Conservation (phyloP, 2,329 filamentous ascomycete species). For the Didymella pinodella region DNA sequence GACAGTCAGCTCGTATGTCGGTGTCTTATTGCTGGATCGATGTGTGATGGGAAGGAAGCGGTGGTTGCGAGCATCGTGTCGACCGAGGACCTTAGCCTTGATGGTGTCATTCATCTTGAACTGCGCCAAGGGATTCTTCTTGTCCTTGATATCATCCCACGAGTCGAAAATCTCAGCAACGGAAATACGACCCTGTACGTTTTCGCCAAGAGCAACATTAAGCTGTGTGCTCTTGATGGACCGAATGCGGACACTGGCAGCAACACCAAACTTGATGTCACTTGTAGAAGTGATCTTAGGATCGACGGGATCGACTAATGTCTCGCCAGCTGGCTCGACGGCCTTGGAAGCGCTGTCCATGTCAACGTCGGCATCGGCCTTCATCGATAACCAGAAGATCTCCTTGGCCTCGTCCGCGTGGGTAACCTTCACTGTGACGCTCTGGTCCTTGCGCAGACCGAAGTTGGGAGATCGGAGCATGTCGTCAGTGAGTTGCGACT, state of each 20-base stretch:
- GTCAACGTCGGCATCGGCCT: slow-evolving; percentile 55
- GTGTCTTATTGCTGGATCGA: slow-evolving; percentile 73
- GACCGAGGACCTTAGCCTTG: slow-evolving; percentile 78
- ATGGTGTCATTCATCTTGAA: slow-evolving; percentile 77
- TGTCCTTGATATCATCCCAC: slow-evolving; percentile 85
- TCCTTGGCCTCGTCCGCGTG: slow-evolving; percentile 74
- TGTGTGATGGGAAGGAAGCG: slow-evolving; percentile 92
- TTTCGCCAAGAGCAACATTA: slow-evolving; percentile 87
- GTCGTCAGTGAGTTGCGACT: slow-evolving; percentile 77
- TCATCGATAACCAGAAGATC: slow-evolving; percentile 73
- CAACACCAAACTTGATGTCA: slow-evolving; percentile 76
- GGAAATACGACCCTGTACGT: slow-evolving; percentile 90
- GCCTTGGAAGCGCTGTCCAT: slow-evolving; percentile 41
- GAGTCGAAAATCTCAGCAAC: slow-evolving; percentile 88
- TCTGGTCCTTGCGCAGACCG: slow-evolving; percentile 78
- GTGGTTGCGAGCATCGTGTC: slow-evolving; percentile 90
- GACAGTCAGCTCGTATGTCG: slow-evolving; percentile 84
- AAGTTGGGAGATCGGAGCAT: slow-evolving; percentile 74
- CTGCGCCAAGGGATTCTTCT: slow-evolving; percentile 78
- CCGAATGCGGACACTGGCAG: slow-evolving; percentile 79
- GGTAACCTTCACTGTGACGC: slow-evolving; percentile 74
- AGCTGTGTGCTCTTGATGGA: slow-evolving; percentile 90
- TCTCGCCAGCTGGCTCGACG: slow-evolving; percentile 45
- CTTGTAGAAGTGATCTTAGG: slow-evolving; percentile 68
- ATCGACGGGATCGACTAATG: slow-evolving; percentile 70